These are phyloP conservation scores for Funneliformis caledonium DNA, from an alignment of 371 early-diverging fungal species.

Conservation along the genomic window DNA sequence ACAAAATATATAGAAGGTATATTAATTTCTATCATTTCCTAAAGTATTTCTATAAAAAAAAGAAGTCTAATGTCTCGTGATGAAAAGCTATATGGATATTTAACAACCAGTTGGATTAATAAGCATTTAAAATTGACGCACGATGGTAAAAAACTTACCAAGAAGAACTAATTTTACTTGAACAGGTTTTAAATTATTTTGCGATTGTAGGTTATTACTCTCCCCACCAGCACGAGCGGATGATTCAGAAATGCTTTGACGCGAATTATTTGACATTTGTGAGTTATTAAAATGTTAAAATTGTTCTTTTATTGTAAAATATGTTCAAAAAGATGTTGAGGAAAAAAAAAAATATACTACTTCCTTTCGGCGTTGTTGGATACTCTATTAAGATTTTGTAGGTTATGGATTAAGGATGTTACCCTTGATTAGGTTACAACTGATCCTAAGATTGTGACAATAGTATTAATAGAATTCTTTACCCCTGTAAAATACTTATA, in stretches of 20 bases:
- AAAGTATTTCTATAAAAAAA: not conserved
- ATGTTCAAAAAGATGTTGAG: too few species aligned
- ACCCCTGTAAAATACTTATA: too few species aligned
- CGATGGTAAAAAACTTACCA: constrained; percentile 50
- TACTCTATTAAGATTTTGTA: too few species aligned
- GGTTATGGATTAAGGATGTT: too few species aligned
- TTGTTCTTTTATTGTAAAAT: too few species aligned
- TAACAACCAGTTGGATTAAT: not conserved
- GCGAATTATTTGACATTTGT: constrained; percentile 26
- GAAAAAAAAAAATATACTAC: too few species aligned
- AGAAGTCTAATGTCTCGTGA: not conserved
- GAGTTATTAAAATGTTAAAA: too few species aligned
- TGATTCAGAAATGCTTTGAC: constrained; percentile 14
- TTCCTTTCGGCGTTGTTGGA: too few species aligned
- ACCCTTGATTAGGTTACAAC: too few species aligned
- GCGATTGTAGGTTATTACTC: not conserved
- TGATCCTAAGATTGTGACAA: too few species aligned
- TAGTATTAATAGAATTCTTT: too few species aligned
- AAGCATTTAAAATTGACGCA: not conserved
- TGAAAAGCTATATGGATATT: not conserved
- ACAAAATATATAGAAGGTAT: not conserved
- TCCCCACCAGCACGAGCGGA: not conserved
- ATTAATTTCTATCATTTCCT: not conserved
- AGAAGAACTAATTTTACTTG: constrained; percentile 73
- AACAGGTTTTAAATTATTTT: constrained; percentile 52